Evolutionary conservation across 768 basidiomycete genomes (phyloP), one percentile per base, ranked within the genome.

Genomic region (Russula abietina): DNA sequence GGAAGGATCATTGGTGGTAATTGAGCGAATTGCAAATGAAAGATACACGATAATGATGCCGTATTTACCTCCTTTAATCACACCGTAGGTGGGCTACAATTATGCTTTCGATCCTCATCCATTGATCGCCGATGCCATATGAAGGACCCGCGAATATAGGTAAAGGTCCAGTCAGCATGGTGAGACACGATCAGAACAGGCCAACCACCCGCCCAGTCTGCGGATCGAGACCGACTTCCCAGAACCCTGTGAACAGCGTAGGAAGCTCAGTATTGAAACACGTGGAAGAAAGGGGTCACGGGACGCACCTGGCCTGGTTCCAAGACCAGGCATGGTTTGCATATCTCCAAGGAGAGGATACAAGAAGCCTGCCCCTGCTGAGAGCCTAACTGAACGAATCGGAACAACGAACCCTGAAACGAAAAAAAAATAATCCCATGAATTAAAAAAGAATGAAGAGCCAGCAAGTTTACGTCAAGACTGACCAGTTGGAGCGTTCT

Each of bases 281-380:
- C 38, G 24, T 39, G 28, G 32, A 19, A 36, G 24, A 5, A 28
- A 28, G 19, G 41, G 24, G 4, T 59, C 12, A 22, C 28, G 26
- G 22, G 49, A 63, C 76, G 68, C 61, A 85, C 89, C 91, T 73
- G 93, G 93, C 64, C 93, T 86, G 62, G 93, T 97, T 28, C 87
- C 91, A 46, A 97, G 82, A 68, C 94, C 96, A 49, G 96, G 96
- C 93, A 99, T 96, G 60, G 94, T 98, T 73, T 92, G 89, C 91
- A 99, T 98, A 73, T 95, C 93, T 43, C 91, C 92, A n/a, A 91
- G 80, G 65, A 98, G 83, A 26, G 96, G 95, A 75, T 95, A 97
- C 66, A 98, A 76, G 86, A 98, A 98, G 28, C 92, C 92, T 61
- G 95, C 94, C 48, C 96, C 96, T 6, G 93, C 97, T 8, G 91